phyloP scores from a whole-genome alignment of 2,329 filamentous ascomycete species.

The Aureobasidium subglaciale region DNA sequence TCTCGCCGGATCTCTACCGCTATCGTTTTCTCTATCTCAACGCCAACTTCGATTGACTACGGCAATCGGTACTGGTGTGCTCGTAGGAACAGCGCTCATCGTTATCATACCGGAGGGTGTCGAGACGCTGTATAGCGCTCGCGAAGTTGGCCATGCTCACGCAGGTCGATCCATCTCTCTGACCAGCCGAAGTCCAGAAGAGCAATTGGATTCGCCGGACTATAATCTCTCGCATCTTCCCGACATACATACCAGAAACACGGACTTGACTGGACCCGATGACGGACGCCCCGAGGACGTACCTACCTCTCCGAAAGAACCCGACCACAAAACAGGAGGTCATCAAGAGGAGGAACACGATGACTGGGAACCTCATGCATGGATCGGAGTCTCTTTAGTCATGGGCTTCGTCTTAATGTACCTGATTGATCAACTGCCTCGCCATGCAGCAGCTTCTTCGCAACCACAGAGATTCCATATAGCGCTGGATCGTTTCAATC shows the following conservation, averaged over 20 bases:
- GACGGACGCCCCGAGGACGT: constrained; percentile 19
- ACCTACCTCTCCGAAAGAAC: neutral
- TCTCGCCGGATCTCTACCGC: constrained; percentile 79
- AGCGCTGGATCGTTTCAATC: constrained; percentile 55
- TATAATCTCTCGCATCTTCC: neutral
- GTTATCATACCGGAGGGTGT: constrained; percentile 97
- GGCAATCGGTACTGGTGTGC: constrained; percentile 83
- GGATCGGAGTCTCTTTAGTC: constrained; percentile 80
- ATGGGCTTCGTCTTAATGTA: constrained; percentile 95
- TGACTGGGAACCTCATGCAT: constrained; percentile 56
- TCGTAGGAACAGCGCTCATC: constrained; percentile 90
- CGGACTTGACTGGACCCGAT: constrained; percentile 25
- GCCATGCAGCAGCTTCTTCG: constrained; percentile 55
- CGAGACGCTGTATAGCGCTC: constrained; percentile 70
- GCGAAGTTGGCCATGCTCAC: constrained; percentile 20
- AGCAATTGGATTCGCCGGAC: neutral
- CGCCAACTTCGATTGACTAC: constrained; percentile 85
- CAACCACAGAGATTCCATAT: constrained; percentile 70
- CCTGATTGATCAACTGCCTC: constrained; percentile 78
- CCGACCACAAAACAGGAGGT: neutral
- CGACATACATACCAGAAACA: neutral
- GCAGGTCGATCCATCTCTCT: neutral
- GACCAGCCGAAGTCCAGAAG: neutral
- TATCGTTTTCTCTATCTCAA: constrained; percentile 80
- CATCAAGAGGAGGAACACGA: constrained; percentile 20